phyloP scores from a whole-genome alignment of 2,329 filamentous ascomycete genomes.

The Plectosphaerella plurivora region DNA sequence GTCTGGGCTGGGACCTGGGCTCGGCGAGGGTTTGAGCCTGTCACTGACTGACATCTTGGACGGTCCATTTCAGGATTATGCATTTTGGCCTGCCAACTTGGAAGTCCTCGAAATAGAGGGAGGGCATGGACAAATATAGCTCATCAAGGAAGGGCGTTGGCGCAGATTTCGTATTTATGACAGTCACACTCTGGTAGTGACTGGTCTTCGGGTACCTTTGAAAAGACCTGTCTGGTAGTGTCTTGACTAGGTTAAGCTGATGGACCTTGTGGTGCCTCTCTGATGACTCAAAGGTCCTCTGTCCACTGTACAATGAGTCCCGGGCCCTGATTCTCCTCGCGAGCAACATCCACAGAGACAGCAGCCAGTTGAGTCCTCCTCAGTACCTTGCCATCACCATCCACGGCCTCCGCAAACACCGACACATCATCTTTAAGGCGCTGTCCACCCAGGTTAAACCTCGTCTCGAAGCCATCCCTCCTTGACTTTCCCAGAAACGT shows the following conservation, averaged over 20 bases:
- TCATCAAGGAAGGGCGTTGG: no score
- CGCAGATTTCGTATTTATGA: no score
- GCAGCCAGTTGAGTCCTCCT: no score
- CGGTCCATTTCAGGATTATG: not conserved
- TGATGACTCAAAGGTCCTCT: not conserved
- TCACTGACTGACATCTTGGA: not conserved
- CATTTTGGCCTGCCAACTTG: not conserved
- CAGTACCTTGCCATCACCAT: not conserved
- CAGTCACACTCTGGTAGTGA: no score
- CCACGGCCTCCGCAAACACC: not conserved
- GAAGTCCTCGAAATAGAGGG: not conserved
- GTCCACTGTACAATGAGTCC: not conserved
- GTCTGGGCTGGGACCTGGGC: not conserved
- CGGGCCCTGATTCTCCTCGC: not conserved
- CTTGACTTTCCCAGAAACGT: constrained; percentile 29
- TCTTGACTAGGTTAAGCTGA: no score
- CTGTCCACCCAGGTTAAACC: constrained; percentile 19
- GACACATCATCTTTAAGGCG: not conserved
- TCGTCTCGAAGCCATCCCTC: constrained; percentile 40
- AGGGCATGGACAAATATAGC: not conserved
- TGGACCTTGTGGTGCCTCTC: no score
- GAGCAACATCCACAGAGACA: not conserved
- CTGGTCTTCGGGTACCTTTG: no score
- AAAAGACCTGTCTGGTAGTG: no score
- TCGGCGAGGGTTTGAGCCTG: not conserved